Evolutionary conservation across 352 stramenopile genomes (phyloP).

Genomic region (Phytophthora crassamura): DNA sequence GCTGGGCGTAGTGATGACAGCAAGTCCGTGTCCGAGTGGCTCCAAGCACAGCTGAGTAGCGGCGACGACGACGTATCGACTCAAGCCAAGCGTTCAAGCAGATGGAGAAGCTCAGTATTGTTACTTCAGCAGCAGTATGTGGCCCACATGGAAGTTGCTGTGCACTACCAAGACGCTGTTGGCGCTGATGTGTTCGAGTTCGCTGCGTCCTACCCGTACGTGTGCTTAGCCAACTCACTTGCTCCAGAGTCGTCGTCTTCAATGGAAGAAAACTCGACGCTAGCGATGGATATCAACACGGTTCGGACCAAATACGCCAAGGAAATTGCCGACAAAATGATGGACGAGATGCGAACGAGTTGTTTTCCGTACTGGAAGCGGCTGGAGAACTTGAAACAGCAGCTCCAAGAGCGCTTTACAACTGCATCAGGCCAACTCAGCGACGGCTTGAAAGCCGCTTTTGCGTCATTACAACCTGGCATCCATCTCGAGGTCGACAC

Average conservation of each 20-base stretch:
- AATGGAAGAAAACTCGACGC: conserved; percentile 7
- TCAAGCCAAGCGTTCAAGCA: conserved; percentile 9
- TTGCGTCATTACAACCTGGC: conserved; percentile 4
- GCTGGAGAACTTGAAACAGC: conserved; percentile 45
- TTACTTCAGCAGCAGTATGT: conserved; percentile 42
- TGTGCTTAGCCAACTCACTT: conserved; percentile 31
- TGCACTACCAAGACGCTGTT: conserved; percentile 49
- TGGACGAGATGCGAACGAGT: conserved; percentile 44
- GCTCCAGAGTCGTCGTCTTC: conserved; percentile 4
- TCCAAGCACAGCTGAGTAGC: conserved; percentile 31
- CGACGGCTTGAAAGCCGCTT: conserved; percentile 12
- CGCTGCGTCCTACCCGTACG: conserved; percentile 50
- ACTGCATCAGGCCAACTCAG: conserved; percentile 2
- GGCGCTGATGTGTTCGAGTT: conserved; percentile 57
- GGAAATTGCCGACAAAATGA: conserved; percentile 57
- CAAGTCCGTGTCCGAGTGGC: conserved; percentile 46
- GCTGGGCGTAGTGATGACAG: conserved; percentile 10
- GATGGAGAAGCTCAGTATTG: conserved; percentile 26
- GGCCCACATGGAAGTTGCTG: conserved; percentile 25
- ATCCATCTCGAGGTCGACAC: conserved; percentile 14
- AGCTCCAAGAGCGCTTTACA: conserved; percentile 38
- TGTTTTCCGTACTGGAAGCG: conserved; percentile 58
- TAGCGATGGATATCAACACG: conserved; percentile 35
- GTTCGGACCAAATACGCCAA: conserved; percentile 53
- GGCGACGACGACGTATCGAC: background rate